Base-by-base conservation (phyloP, 2,329 filamentous ascomycete species). In the Dothideomycetes sp. region DNA sequence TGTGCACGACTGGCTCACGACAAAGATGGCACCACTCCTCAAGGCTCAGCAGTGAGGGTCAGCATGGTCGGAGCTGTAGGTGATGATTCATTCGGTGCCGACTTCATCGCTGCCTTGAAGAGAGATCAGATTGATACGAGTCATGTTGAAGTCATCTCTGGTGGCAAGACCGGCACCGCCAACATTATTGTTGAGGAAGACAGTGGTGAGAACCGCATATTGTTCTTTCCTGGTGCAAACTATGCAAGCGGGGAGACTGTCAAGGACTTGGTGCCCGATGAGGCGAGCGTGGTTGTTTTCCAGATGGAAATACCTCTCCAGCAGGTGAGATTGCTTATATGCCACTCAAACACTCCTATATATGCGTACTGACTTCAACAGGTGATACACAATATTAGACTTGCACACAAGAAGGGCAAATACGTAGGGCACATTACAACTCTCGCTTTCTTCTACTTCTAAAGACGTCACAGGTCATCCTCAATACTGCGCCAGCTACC, bases 401-500 rank as follows among this genome's bases (percentile, higher is more conserved):
- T 48, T 11, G 57, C 56, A 4, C 46, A 47, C 15, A 30, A 50
- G 18, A 47, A 45, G 12, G 52, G 53, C 11, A 55, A 51, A 35
- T 55, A 61, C 38, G 47, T 49, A 34, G 27, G 43, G 33, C 4
- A 3, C 3, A 4, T 3, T 15, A 3, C 3, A 27, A 1, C 11
- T 17, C 4, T 9, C 8, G 3, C 5, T 5, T 12, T 3, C 8
- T 5, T 14, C 7, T 19, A 3, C 12, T 27, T 14, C 33, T 37
- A 19, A 37, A 14, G 10, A n/a, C 33, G 4, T 15, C 4, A 7
- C 19, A 62, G 43, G 80, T 89, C 2, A 72, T 95, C 36, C 72
- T 94, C 47, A 96, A 95, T 59, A 87, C 88, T 12, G 88, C 88
- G 3, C 67, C 67, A 2, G 86, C 87, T 3, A 71, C 79, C 33